Evolutionary conservation across 805 yeast species (phyloP).

Genomic region (Blastobotrys chiropterorum): DNA sequence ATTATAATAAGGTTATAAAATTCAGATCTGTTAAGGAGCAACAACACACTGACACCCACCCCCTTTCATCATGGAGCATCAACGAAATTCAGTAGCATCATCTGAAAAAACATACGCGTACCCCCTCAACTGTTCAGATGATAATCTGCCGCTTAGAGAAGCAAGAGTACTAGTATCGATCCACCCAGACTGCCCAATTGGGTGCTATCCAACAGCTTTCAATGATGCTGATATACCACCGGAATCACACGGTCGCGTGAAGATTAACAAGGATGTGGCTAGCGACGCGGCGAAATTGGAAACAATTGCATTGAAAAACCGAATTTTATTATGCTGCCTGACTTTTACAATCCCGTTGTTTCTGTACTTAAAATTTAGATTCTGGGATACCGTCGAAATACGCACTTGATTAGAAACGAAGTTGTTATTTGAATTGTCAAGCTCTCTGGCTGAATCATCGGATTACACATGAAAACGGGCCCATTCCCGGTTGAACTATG

Average conservation of each 20-base stretch:
- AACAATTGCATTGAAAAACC: not conserved
- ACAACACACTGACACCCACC: too few relatives aligned
- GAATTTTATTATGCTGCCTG: conserved; percentile 1
- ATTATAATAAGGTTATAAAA: conserved; percentile 8
- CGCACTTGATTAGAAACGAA: not conserved
- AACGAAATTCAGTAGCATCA: not conserved
- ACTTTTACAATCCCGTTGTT: conserved; percentile 2
- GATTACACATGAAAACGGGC: conserved; percentile 11
- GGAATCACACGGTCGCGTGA: not conserved
- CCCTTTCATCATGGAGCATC: not conserved
- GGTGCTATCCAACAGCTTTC: not conserved
- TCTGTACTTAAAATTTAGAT: conserved; percentile 1
- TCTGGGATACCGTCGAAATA: conserved; percentile 2
- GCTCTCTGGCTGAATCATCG: conserved; percentile 4
- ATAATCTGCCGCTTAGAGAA: not conserved
- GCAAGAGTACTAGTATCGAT: not conserved
- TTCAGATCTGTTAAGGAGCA: too few relatives aligned
- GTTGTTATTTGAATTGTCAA: not conserved
- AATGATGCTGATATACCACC: not conserved
- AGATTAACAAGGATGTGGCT: not conserved
- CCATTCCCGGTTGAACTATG: conserved; percentile 15
- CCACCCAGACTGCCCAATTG: not conserved
- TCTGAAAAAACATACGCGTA: not conserved
- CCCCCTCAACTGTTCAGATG: not conserved
- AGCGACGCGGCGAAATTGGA: not conserved